Base-by-base conservation (phyloP, 1,139 yeast species). In the Protomyces macrosporus region DNA sequence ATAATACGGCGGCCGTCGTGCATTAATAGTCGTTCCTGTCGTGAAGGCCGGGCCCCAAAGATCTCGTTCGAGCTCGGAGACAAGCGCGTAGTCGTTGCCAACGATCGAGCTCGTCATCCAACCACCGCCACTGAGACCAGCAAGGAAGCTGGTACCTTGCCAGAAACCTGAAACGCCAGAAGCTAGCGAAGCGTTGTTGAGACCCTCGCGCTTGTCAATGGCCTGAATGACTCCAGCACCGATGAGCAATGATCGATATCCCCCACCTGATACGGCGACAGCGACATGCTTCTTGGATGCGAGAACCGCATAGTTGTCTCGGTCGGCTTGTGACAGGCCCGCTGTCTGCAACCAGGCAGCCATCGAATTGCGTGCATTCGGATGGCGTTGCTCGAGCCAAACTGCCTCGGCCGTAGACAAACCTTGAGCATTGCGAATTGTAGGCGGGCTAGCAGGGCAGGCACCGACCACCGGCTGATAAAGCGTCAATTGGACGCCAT, bases 91-190 rank as follows among this genome's bases (percentile, higher is more conserved):
- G 73, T 89, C 88, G 75, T 90, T 90, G 75, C 84, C 79, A n/a
- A 85, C 88, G 58, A 90, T 74, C 9, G 95, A 82, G 3, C 95
- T 91, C 10, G 89, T 84, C 61, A 90, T 78, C 97, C 97, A 90
- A 67, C 84, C 85, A 61, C 96, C 96, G 53, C 96, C 96, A 0
- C 90, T 85, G 52, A 87, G 78, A 48, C 96, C 97, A 0, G 87
- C 80, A 55, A 90, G 71, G 73, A 89, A 90, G 0, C 95, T 84
- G 0, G 93, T 73, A 1, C 87, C 77, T 70, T 90, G 90, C 59
- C 88, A 77, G 62, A 90, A 76, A 1, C 96, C 95, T 40, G 96
- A 96, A 60, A 90, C 74, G 55, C 72, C 71, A n/a, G 95, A 95
- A 63, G 78, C 75, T 1, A 79, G 82, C 23, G 74, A 75, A 1